Evolutionary conservation across 202 grass and related monocot genomes (phyloP).

Genomic region (Cymbopogon flexuosus): DNA sequence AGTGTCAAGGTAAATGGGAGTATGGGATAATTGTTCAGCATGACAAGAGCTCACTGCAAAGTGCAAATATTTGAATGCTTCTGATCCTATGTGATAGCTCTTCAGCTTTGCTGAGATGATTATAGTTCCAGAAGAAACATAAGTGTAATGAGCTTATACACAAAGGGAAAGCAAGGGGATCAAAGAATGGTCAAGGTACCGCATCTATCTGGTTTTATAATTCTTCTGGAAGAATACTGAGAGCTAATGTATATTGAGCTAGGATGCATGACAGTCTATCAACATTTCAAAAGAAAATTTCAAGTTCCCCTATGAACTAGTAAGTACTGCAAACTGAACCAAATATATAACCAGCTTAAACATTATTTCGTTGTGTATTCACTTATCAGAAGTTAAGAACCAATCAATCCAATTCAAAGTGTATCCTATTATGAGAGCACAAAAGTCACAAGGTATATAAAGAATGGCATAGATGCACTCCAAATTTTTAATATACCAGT

Average conservation of each 20-base stretch:
- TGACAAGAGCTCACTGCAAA: not conserved
- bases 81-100: not conserved
- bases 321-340: constrained; percentile 1
- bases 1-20: not conserved
- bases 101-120: not conserved
- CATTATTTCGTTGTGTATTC: constrained; percentile 3
- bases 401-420: not conserved
- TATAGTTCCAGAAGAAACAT: constrained; percentile 3
- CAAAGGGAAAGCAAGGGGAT: not conserved
- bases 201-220: not conserved
- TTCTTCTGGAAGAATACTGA: not conserved
- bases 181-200: not conserved
- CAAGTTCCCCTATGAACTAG: not conserved
- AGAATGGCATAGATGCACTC: not conserved
- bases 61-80: not conserved
- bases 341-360: not conserved
- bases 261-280: not conserved
- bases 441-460: not conserved
- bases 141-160: not conserved
- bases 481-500: not conserved
- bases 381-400: not conserved
- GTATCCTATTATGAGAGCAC: not conserved
- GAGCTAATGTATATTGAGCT: not conserved
- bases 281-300: not conserved
- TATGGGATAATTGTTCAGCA: not conserved